Evolutionary conservation across 805 yeast genomes (phyloP), one percentile per base, ranked within the genome.

Genomic region (Debaryomyces prosopidis): DNA sequence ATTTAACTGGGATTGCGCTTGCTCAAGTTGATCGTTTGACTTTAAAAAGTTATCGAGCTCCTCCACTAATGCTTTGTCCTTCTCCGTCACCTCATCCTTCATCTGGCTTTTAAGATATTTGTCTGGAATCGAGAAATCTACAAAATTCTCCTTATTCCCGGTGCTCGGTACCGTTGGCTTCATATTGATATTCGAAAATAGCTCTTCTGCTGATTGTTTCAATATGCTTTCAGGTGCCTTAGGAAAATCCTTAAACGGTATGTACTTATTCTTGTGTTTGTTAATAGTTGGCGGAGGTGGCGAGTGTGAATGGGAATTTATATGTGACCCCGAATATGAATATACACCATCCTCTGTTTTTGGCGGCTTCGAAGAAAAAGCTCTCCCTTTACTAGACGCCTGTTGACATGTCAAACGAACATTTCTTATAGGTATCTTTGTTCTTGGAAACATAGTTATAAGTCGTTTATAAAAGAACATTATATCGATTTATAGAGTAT

Each of bases 161-260:
- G 14, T 32, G 19, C 15, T 16, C 16, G 37, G 26, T 5, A 11
- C 27, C 12, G 23, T 28, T 14, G 50, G 47, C 32, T 43, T 47
- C 31, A 47, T 39, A 28, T 43, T 43, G 18, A 55, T 52, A 19
- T 45, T 41, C 9, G 48, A 44, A 43, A 55, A 60, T 9, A 62
- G 38, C 17, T 59, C 58, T 9, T 56, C 51, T 5, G 44, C 37
- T n/a, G 60, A 45, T 45, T 44, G 49, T 12, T 50, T 42, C 19
- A 48, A 36, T 10, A 61, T 40, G 20, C 43, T 37, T 26, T 53
- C 49, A 31, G 71, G 60, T 36, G 63, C 55, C 49, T 53, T 58
- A 16, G 75, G 75, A 45, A 69, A 68, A 39, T 63, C 52, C 42
- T 55, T 51, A 26, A 66, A 62, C 1, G 71, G 59, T 16, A 69